A percentile compares a stretch with the other conserved stretches of the same genome.
Conservation (phyloP, 2,329 filamentous ascomycete genomes). For the Arthrobotrys entomopaga region DNA sequence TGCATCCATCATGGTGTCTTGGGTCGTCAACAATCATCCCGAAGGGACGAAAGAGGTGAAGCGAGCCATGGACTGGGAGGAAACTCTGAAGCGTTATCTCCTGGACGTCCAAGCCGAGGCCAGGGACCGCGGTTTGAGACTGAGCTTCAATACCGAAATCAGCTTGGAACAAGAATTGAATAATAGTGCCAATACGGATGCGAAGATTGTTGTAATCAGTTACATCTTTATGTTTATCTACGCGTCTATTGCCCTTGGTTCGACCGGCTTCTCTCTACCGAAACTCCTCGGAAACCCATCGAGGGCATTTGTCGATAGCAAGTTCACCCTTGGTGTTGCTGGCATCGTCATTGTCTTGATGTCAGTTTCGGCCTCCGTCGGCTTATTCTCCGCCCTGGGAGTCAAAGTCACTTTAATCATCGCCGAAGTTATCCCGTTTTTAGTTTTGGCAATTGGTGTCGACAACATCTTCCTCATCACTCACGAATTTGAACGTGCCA, state of each 20-base stretch:
- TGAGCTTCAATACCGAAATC: constrained; percentile 95
- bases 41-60: constrained; percentile 77
- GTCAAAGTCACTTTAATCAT: constrained; percentile 98
- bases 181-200: constrained; percentile 97
- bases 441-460: constrained; percentile 94
- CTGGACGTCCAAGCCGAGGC: constrained; percentile 85
- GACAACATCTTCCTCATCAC: constrained; percentile 99
- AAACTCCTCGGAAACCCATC: constrained; percentile 84
- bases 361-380: constrained; percentile 95
- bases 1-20: constrained; percentile 84
- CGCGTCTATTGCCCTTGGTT: constrained; percentile 89
- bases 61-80: constrained; percentile 89
- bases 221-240: constrained; percentile 99
- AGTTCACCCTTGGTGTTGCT: constrained; percentile 92
- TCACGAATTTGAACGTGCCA: constrained; percentile 96
- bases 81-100: constrained; percentile 77
- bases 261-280: constrained; percentile 79
- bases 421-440: constrained; percentile 96
- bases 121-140: constrained; percentile 76
- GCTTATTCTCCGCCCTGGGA: constrained; percentile 88
- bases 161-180: constrained; percentile 95
- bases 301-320: constrained; percentile 89
- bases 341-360: constrained; percentile 96
- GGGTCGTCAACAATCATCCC: constrained; percentile 88
- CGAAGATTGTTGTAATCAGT: constrained; percentile 94